phyloP scores from a whole-genome alignment of 306 rosid species.

The Cicer chorassanicum region DNA sequence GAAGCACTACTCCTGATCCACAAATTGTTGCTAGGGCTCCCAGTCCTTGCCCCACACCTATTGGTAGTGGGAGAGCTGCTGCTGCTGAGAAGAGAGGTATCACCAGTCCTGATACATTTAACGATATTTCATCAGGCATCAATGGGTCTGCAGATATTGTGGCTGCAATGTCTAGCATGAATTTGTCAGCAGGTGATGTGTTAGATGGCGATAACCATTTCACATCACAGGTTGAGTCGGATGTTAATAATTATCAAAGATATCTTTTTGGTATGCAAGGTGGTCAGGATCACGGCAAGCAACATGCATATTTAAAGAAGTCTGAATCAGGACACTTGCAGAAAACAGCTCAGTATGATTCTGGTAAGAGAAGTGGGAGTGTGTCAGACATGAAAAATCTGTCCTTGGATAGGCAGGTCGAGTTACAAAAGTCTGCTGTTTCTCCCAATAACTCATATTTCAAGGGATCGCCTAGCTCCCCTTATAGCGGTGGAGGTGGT shows the following conservation, averaged over 20 bases:
- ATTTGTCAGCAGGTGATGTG: conserved; percentile 65
- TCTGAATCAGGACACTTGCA: conserved; percentile 68
- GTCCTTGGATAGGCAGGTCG: conserved; percentile 63
- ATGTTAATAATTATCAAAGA: conserved; percentile 64
- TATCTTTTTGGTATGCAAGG: conserved; percentile 81
- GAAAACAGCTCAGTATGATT: conserved; percentile 56
- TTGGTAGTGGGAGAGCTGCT: conserved; percentile 81
- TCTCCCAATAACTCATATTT: conserved; percentile 56
- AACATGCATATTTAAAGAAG: conserved; percentile 68
- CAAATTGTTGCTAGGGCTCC: conserved; percentile 89
- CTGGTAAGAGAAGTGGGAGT: conserved; percentile 55
- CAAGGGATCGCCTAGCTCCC: conserved; percentile 70
- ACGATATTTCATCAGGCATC: conserved; percentile 64
- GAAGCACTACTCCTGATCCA: conserved; percentile 95
- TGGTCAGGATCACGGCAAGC: conserved; percentile 73
- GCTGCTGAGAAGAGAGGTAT: conserved; percentile 71
- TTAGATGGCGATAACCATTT: conserved; percentile 67
- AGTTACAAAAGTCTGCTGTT: conserved; percentile 59
- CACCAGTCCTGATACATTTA: conserved; percentile 63
- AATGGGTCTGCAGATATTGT: conserved; percentile 76
- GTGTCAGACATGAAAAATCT: conserved; percentile 55
- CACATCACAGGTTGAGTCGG: conserved; percentile 70
- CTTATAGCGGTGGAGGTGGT: conserved; percentile 67
- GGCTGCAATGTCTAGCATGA: conserved; percentile 78
- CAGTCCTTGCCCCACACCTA: conserved; percentile 92